phyloP scores from a whole-genome alignment of 1,284 basidiomycete species.

The Trametes sp. region DNA sequence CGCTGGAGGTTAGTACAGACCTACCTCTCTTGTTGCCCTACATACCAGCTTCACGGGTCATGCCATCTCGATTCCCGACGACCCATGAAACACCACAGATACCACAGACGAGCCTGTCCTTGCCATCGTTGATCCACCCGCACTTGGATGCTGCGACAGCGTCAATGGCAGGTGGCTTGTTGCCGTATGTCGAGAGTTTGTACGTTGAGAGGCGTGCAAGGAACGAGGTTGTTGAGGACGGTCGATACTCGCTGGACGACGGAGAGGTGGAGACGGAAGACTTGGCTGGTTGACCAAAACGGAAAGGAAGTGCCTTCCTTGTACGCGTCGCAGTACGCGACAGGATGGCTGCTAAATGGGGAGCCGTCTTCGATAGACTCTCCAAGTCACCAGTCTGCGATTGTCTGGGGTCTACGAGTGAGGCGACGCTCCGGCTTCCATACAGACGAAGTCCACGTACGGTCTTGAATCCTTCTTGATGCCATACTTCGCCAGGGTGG shows the following conservation, averaged over 20 bases:
- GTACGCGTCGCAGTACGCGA: conserved; percentile 65
- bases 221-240: conserved; percentile 76
- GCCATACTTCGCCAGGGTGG: conserved; percentile 78
- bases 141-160: conserved; percentile 80
- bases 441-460: conserved; percentile 42
- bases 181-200: conserved; percentile 78
- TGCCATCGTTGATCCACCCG: conserved; percentile 82
- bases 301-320: conserved; percentile 58
- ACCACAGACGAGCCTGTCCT: conserved; percentile 75
- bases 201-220: conserved; percentile 75
- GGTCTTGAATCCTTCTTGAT: conserved; percentile 58
- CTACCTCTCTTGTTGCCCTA: conserved; percentile 38
- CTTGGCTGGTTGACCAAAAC: conserved; percentile 34
- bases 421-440: background rate
- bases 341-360: conserved; percentile 72
- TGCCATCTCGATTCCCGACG: conserved; percentile 66
- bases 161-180: conserved; percentile 75
- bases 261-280: conserved; percentile 40
- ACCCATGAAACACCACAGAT: conserved; percentile 78
- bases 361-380: conserved; percentile 60
- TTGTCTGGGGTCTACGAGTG: conserved; percentile 26
- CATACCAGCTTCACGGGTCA: conserved; percentile 79
- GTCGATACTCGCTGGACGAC: conserved; percentile 70
- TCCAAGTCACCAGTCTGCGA: conserved; percentile 36
- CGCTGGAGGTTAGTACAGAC: conserved; percentile 31